Evolutionary conservation across 2,329 filamentous ascomycete genomes (phyloP).

Genomic region (Scedosporium minutisporum): DNA sequence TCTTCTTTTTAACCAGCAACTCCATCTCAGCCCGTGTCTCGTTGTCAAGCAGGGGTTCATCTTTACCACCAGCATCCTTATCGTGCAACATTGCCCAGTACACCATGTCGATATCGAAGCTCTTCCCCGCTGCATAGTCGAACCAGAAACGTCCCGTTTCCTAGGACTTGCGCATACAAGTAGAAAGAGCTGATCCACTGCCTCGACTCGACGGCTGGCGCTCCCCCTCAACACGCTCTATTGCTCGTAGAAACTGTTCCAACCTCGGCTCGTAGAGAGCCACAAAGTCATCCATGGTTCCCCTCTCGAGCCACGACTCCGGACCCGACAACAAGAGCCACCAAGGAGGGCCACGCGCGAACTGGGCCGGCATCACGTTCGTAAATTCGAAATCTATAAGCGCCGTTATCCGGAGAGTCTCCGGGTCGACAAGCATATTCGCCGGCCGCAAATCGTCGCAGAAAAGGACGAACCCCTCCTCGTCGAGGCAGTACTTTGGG

Average conservation of each 20-base stretch:
- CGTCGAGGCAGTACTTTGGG: conserved; percentile 17
- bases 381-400: conserved; percentile 31
- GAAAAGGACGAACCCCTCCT: conserved; percentile 26
- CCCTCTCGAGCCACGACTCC: conserved; percentile 15
- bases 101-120: conserved; percentile 24
- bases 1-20: conserved; percentile 16
- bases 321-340: conserved; percentile 24
- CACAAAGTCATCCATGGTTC: conserved; percentile 14
- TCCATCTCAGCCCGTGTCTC: conserved; percentile 16
- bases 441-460: conserved; percentile 27
- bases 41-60: conserved; percentile 16
- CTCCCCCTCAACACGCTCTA: conserved; percentile 19
- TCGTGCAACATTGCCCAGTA: conserved; percentile 22
- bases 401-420: conserved; percentile 24
- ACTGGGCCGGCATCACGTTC: conserved; percentile 29
- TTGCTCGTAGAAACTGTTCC: conserved; percentile 25
- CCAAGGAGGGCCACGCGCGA: conserved; percentile 26
- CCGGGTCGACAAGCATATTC: conserved; percentile 28
- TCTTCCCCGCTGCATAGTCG: conserved; percentile 23
- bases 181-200: conserved; percentile 10
- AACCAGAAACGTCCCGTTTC: conserved; percentile 25
- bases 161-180: conserved; percentile 26
- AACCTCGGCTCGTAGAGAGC: conserved; percentile 20
- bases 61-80: conserved; percentile 8
- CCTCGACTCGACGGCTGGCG: neutral